Conservation (phyloP, 2,329 filamentous ascomycete species). For the Rhytidhysteron rufulum region DNA sequence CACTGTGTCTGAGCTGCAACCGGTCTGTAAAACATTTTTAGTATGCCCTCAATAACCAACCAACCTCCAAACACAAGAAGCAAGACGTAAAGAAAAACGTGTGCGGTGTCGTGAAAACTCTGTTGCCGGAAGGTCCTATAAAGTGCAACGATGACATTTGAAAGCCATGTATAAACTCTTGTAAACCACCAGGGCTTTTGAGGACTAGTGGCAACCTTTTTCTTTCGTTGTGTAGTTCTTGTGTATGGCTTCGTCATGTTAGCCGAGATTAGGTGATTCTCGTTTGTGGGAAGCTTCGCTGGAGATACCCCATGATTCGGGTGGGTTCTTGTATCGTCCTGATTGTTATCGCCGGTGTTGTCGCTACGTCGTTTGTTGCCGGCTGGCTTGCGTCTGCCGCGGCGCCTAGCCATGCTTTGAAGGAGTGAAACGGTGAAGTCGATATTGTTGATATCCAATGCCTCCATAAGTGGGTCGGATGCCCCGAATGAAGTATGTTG, state of each 20-base stretch:
- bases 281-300: neutral
- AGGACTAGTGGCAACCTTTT: neutral
- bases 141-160: neutral
- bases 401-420: neutral
- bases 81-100: neutral
- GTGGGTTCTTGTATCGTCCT: neutral
- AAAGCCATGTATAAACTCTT: neutral
- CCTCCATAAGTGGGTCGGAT: neutral
- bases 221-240: neutral
- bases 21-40: conserved; percentile 13
- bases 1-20: conserved; percentile 27
- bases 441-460: conserved; percentile 1
- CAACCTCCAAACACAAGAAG: conserved; percentile 9
- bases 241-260: neutral
- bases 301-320: neutral
- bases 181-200: neutral
- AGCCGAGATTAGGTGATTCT: neutral
- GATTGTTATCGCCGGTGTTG: neutral
- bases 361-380: neutral
- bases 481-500: neutral
- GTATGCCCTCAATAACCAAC: conserved; percentile 16
- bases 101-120: neutral
- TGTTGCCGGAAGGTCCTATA: neutral
- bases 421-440: neutral
- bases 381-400: neutral